Percentiles rank a stretch among this genome's conserved stretches.
phyloP scores from a whole-genome alignment of 345 rosid species.

The Camelina laxa region DNA sequence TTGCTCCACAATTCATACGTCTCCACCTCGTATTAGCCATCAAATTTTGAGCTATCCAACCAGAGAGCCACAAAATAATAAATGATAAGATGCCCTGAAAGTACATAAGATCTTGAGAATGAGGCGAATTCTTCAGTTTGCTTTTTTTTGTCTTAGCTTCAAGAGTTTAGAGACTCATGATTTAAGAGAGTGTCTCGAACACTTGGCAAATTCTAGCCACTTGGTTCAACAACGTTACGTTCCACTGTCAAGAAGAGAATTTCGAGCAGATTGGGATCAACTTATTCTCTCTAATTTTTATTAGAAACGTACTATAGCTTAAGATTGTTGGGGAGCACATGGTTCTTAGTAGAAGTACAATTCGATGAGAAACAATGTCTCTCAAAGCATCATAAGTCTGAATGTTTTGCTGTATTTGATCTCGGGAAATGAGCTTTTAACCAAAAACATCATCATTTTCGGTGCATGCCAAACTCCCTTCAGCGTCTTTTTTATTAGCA shows the following conservation, averaged over 20 bases:
- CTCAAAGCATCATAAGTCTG: constrained; percentile 38
- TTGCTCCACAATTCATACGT: background rate
- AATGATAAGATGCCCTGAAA: background rate
- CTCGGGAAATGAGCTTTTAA: constrained; percentile 43
- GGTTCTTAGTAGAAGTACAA: constrained; percentile 40
- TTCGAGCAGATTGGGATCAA: background rate
- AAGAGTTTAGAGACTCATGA: background rate
- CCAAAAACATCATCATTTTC: constrained; percentile 43
- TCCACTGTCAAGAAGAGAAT: constrained; percentile 8
- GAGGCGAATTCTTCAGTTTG: constrained; percentile 6
- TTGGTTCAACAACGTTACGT: constrained; percentile 7
- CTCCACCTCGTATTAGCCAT: background rate
- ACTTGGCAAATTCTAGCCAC: background rate
- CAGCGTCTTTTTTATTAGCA: constrained; percentile 19
- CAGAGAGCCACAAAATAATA: background rate
- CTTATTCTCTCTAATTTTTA: background rate
- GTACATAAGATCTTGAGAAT: background rate
- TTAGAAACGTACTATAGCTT: background rate
- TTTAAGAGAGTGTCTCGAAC: background rate
- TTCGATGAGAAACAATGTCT: constrained; percentile 38
- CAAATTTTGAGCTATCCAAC: background rate
- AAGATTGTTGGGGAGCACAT: constrained; percentile 46
- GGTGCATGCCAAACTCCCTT: constrained; percentile 45
- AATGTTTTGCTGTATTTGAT: constrained; percentile 42
- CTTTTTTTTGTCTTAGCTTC: background rate